These are phyloP conservation scores for Clarkia xantiana DNA, from an alignment of 345 rosid genomes.

Conservation along the genomic window DNA sequence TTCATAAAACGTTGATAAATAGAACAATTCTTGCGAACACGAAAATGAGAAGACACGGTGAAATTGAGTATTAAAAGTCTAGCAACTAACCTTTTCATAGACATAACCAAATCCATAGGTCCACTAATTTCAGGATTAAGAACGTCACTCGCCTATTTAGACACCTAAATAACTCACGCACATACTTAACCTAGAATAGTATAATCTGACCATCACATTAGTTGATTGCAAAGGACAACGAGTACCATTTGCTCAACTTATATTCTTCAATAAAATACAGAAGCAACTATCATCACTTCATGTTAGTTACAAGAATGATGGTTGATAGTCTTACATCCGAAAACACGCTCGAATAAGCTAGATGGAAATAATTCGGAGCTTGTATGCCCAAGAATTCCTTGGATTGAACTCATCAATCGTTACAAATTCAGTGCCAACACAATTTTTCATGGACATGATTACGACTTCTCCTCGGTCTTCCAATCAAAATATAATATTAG, in stretches of 20 bases:
- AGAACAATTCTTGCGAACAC: neutral
- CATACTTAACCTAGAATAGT: neutral
- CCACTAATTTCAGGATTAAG: constrained; percentile 60
- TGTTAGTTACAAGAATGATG: neutral
- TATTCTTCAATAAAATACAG: neutral
- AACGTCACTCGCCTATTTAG: constrained; percentile 94
- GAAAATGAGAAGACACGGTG: neutral
- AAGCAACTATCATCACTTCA: neutral
- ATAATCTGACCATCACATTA: too few species aligned
- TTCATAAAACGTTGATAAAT: too few species aligned
- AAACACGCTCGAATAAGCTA: constrained; percentile 87
- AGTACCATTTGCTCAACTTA: neutral
- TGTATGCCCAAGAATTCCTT: constrained; percentile 99
- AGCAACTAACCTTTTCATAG: constrained; percentile 71
- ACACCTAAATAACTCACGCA: neutral
- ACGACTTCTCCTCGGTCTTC: constrained; percentile 40
- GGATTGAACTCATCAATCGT: constrained; percentile 66
- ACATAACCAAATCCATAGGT: constrained; percentile 62
- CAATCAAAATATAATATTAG: too few species aligned
- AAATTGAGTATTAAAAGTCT: neutral
- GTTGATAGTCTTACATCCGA: constrained; percentile 53
- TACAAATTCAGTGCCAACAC: constrained; percentile 17
- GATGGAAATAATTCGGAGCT: constrained; percentile 81
- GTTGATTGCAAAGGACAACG: neutral
- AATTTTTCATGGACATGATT: constrained; percentile 39